phyloP scores from a whole-genome alignment of 441 rosid genomes.

The Lepidium campestre region DNA sequence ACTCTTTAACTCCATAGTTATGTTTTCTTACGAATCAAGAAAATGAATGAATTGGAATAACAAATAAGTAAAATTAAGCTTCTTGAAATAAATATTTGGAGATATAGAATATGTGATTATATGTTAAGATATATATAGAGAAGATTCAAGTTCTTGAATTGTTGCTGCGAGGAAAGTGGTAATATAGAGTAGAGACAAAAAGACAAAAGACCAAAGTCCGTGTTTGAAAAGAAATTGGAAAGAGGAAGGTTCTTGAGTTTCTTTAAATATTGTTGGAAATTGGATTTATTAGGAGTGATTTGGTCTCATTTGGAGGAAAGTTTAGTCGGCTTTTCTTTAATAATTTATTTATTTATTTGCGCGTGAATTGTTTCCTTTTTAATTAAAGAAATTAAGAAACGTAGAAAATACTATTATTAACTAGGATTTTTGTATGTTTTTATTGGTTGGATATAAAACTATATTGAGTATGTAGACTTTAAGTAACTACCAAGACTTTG shows the following conservation, averaged over 20 bases:
- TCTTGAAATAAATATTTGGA: neutral
- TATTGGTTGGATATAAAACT: too few species aligned
- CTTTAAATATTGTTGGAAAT: neutral
- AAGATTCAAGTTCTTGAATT: neutral
- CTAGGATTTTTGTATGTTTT: too few species aligned
- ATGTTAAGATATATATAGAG: neutral
- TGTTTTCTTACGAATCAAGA: neutral
- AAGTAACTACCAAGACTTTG: too few species aligned
- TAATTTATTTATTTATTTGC: neutral
- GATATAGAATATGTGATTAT: neutral
- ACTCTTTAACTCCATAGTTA: conserved; percentile 11
- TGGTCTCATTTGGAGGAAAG: conserved; percentile 15
- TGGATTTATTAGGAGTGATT: neutral
- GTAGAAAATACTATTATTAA: too few species aligned
- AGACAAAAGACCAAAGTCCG: neutral
- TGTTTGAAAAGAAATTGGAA: neutral
- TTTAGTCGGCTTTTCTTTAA: neutral
- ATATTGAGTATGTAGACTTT: too few species aligned
- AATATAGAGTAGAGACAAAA: neutral
- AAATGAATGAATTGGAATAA: neutral
- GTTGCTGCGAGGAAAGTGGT: conserved; percentile 15
- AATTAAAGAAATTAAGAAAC: neutral
- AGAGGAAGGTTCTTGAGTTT: conserved; percentile 17
- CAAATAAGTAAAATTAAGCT: neutral
- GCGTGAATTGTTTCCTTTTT: neutral